Conservation (phyloP, 2,329 filamentous ascomycete species). For the Lojkania enalia region DNA sequence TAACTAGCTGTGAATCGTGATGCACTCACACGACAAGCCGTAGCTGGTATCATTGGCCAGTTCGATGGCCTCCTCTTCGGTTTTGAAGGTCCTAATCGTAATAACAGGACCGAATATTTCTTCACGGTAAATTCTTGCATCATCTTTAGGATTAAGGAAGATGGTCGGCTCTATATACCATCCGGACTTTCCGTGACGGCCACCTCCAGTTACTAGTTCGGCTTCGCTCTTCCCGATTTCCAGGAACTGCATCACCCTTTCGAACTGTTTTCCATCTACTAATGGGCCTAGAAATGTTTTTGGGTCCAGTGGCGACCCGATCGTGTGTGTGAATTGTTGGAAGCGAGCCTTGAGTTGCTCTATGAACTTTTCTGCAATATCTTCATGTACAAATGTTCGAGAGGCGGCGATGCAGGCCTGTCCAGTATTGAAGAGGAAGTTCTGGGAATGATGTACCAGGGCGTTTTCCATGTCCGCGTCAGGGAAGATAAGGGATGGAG, state of each 20-base stretch:
- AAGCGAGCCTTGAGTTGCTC: constrained; percentile 31
- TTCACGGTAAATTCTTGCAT: constrained; percentile 31
- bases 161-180: constrained; percentile 37
- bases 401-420: constrained; percentile 63
- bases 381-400: constrained; percentile 47
- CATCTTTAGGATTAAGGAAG: constrained; percentile 33
- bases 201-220: constrained; percentile 31
- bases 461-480: constrained; percentile 52
- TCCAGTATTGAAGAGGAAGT: constrained; percentile 56
- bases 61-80: constrained; percentile 36
- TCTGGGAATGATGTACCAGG: constrained; percentile 22
- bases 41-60: constrained; percentile 39
- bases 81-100: constrained; percentile 36
- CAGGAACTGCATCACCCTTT: constrained; percentile 27
- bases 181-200: constrained; percentile 28
- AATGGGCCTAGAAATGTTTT: constrained; percentile 31
- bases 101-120: constrained; percentile 42
- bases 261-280: constrained; percentile 33
- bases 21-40: constrained; percentile 25
- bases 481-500: constrained; percentile 49
- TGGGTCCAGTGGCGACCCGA: constrained; percentile 21
- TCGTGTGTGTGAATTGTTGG: constrained; percentile 21
- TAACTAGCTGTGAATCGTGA: not conserved
- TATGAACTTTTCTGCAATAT: constrained; percentile 34
- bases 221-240: constrained; percentile 33